phyloP scores from a whole-genome alignment of 1,139 yeast species.

The Yamadazyma friedrichii region DNA sequence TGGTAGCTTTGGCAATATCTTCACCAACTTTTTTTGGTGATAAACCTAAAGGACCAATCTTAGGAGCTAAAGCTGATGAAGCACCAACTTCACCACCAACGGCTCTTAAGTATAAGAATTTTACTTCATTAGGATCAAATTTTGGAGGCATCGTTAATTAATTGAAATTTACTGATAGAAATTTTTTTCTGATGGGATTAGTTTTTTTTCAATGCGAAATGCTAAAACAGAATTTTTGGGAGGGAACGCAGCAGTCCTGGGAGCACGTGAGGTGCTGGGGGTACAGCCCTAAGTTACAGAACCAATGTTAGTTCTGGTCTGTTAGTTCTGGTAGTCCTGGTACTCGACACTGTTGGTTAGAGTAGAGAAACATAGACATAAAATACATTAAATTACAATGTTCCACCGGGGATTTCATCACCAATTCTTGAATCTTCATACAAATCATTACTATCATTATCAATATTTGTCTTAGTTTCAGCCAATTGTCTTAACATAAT shows the following conservation, averaged over 20 bases:
- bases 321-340: background rate
- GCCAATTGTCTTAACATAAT: constrained; percentile 89
- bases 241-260: background rate
- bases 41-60: constrained; percentile 99
- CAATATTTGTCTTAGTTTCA: constrained; percentile 19
- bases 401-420: constrained; percentile 57
- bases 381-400: constrained; percentile 24
- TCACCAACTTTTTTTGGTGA: constrained; percentile 99
- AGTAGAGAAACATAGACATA: background rate
- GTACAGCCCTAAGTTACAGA: no score
- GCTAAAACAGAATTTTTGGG: background rate
- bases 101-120: constrained; percentile 98
- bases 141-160: constrained; percentile 78
- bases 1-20: constrained; percentile 99
- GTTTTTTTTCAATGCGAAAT: constrained; percentile 5
- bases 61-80: constrained; percentile 99
- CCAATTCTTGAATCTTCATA: constrained; percentile 47
- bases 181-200: constrained; percentile 13
- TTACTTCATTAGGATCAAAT: constrained; percentile 98
- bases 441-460: constrained; percentile 32
- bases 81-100: constrained; percentile 99
- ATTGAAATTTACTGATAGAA: constrained; percentile 13
- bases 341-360: background rate
- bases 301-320: no score
- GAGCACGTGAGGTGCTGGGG: no score